These are phyloP conservation scores for Eucalyptus brandiana DNA, from an alignment of 345 rosid species.

Conservation along the genomic window DNA sequence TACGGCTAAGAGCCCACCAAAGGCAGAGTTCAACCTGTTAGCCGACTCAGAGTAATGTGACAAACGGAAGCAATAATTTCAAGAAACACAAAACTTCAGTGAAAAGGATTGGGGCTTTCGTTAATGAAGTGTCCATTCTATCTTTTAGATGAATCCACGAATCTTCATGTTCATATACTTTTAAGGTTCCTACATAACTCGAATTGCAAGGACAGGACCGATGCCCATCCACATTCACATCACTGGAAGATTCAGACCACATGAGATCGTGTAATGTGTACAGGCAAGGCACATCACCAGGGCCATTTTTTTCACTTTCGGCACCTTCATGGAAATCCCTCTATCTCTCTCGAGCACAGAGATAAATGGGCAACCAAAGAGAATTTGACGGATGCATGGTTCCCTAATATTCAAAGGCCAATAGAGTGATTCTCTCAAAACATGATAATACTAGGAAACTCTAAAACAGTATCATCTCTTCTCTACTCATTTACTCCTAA, in stretches of 20 bases:
- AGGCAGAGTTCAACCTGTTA: background rate
- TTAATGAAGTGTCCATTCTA: background rate
- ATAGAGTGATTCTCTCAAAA: background rate
- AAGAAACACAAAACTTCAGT: background rate
- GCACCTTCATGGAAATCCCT: background rate
- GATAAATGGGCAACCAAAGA: background rate
- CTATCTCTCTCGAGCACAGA: background rate
- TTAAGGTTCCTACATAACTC: background rate
- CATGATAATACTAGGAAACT: background rate
- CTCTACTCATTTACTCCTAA: background rate
- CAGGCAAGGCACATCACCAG: background rate
- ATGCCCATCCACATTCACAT: background rate
- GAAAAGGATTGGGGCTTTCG: background rate
- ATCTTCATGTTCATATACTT: background rate
- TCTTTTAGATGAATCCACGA: background rate
- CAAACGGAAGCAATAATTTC: background rate
- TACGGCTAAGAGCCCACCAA: background rate
- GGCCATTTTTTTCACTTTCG: background rate
- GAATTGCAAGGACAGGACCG: background rate
- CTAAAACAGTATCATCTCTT: background rate
- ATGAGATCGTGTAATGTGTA: background rate
- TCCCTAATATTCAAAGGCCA: background rate
- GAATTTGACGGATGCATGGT: background rate
- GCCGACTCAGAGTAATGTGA: background rate
- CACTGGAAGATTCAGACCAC: background rate